Evolutionary conservation across 345 rosid species (phyloP).

Genomic region (Salix arbutifolia): DNA sequence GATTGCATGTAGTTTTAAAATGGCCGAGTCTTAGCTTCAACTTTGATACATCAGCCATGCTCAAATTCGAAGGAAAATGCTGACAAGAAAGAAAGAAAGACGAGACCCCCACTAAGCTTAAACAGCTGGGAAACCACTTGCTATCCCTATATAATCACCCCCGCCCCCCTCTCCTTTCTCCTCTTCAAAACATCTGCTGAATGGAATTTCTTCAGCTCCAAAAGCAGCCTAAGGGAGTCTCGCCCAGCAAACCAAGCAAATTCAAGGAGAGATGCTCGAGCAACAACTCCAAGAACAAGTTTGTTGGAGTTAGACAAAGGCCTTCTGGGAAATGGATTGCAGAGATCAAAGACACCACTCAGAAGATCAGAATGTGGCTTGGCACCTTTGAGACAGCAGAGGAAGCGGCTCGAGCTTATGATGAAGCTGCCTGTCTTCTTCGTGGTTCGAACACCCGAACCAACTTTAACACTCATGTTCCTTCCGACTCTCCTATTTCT

Average conservation of each 20-base stretch:
- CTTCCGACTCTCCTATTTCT: slow-evolving; percentile 58
- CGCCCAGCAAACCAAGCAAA: slow-evolving; percentile 18
- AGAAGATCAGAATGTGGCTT: slow-evolving; percentile 88
- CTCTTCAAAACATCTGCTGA: background rate
- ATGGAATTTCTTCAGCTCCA: slow-evolving; percentile 36
- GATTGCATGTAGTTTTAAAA: slow-evolving; percentile 14
- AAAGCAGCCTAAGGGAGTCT: slow-evolving; percentile 19
- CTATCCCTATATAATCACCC: slow-evolving; percentile 18
- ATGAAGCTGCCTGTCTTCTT: slow-evolving; percentile 81
- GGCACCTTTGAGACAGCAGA: slow-evolving; percentile 79
- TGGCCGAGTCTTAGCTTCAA: background rate
- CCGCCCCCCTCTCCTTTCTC: background rate
- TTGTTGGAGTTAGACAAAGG: slow-evolving; percentile 83
- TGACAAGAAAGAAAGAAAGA: slow-evolving; percentile 29
- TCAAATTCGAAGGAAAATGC: slow-evolving; percentile 16
- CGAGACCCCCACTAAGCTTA: slow-evolving; percentile 50
- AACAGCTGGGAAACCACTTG: slow-evolving; percentile 11
- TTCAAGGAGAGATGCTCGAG: slow-evolving; percentile 20
- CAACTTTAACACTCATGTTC: slow-evolving; percentile 52
- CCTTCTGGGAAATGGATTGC: slow-evolving; percentile 95
- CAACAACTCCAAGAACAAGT: slow-evolving; percentile 40
- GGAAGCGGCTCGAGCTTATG: slow-evolving; percentile 87
- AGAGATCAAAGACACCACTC: slow-evolving; percentile 86
- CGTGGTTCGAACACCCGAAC: slow-evolving; percentile 85
- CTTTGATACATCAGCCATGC: slow-evolving; percentile 25